Base-by-base conservation (phyloP, 306 rosid species). In the Gleditsia sinensis region DNA sequence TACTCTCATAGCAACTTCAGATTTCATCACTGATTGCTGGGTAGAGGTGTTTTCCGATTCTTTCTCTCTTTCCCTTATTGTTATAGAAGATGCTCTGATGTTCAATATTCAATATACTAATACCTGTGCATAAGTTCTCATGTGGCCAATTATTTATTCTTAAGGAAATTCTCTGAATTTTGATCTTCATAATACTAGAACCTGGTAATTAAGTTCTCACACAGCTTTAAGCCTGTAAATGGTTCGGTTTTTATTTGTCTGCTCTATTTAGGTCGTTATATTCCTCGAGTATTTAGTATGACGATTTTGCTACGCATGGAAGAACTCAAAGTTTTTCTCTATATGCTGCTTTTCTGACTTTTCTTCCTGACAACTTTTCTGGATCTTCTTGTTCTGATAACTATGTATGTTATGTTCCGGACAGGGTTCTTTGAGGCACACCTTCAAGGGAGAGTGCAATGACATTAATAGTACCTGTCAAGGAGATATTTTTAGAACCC, bases 401-500 rank as follows among this genome's bases (percentile, higher is more conserved):
- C 43, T 72, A 30, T 21, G 64, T 36, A 61, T 80, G 51, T 45
- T 20, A 66, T 58, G 27, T 64, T 71, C 82, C 92, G 83, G 76
- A 33, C 88, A 74, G 48, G 90, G 79, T 81, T 87, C 85, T 61
- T 75, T 74, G 59, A 85, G 80, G 73, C 88, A 69, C 62, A 62
- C 80, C 46, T 76, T 70, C 12, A 48, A 17, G 64, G 96, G 85
- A 74, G 94, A 83, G 17, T 76, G 50, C 77, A 79, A 56, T 69
- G 86, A 78, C 37, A 78, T 81, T 84, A 83, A 60, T 42, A 77
- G 87, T 67, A 49, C 81, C 51, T 82, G 81, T 70, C 85, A 80
- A 20, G 93, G 87, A 80, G 96, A 88, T 75, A 74, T 78, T 71
- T 94, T 92, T 80, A 75, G 43, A 48, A 90, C 99, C 72, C 95